Evolutionary conservation across 169 alveolate species (phyloP).

Genomic region (Babesia caballi): DNA sequence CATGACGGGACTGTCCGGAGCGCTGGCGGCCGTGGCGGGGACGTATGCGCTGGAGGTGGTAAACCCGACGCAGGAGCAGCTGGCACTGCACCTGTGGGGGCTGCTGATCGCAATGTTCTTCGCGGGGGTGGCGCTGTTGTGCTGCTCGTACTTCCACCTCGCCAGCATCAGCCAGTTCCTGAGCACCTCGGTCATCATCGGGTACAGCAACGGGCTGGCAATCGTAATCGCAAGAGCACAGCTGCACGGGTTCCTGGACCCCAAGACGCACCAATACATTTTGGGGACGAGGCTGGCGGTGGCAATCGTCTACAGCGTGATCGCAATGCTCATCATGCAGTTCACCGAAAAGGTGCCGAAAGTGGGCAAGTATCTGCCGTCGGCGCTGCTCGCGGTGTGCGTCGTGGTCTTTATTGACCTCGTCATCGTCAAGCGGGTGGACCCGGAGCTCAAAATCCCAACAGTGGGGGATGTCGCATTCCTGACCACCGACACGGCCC

Average conservation of each 20-base stretch:
- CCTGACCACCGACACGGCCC: conserved; percentile 67
- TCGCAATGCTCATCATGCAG: conserved; percentile 51
- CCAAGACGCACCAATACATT: conserved; percentile 65
- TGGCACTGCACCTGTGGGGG: conserved; percentile 36
- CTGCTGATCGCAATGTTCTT: conserved; percentile 52
- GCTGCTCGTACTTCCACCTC: conserved; percentile 73
- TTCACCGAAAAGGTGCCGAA: conserved; percentile 49
- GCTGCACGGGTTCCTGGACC: conserved; percentile 73
- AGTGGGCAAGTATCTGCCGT: conserved; percentile 67
- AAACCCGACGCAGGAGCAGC: not conserved
- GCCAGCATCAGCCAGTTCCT: conserved; percentile 75
- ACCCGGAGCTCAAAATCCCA: conserved; percentile 63
- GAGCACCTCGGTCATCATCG: conserved; percentile 79
- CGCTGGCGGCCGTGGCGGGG: conserved; percentile 74
- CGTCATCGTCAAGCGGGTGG: conserved; percentile 39
- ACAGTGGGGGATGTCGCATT: conserved; percentile 74
- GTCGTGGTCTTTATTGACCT: conserved; percentile 67
- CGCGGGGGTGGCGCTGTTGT: conserved; percentile 68
- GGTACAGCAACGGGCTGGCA: conserved; percentile 79
- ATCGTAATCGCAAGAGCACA: conserved; percentile 77
- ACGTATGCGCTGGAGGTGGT: conserved; percentile 46
- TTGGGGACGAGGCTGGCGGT: conserved; percentile 55
- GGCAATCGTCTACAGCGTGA: conserved; percentile 47
- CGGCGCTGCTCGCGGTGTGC: conserved; percentile 70
- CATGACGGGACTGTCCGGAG: conserved; percentile 77